Evolutionary conservation across 371 early-diverging fungal genomes (phyloP), one percentile per base, ranked within the genome.

Genomic region (Mortierella sp.): DNA sequence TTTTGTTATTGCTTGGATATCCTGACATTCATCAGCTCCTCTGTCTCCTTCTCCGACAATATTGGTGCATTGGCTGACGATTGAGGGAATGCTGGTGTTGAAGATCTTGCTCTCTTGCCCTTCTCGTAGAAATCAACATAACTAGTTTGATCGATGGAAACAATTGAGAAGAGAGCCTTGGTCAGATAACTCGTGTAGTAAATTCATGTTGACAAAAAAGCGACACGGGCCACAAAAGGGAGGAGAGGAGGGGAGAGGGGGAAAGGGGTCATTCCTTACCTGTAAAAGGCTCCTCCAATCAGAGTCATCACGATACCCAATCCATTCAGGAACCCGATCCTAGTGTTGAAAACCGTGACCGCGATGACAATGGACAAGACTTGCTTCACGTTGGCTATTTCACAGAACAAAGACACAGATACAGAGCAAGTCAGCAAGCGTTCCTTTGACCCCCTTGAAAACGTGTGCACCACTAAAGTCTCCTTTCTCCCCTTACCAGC

Each of bases 341-440:
- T 72, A 21, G 89, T 82, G 48, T 86, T 74, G 80, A 96, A 95
- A 39, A 96, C 85, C 25, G 87, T 78, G 12, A 94, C 90, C 9
- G 92, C 89, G 41, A 94, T 69, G 19, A 91, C 81, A 46, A 96
- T 92, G 25, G 91, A 90, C 47, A 95, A 80, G 1, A 91, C 94
- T 58, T 94, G 94, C 81, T 95, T 94, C 41, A 94, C 92, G 72
- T 95, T 94, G 54, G 91, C 90, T 84, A 78, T 28, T n/a, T 24
- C 25, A 41, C 19, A 54, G 25, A 59, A 21, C 31, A 53, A 29
- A 31, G 19, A 50, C 45, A 53, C 9, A 6, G 49, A 10, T 7
- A 13, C n/a, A 0, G 8, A 10, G 24, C 3, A 45, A 17, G 51
- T 27, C 10, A 24, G 37, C 21, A 8, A 17, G 4, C 13, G 16